phyloP scores from a whole-genome alignment of 2,329 filamentous ascomycete genomes.

The Thelonectria rubi region DNA sequence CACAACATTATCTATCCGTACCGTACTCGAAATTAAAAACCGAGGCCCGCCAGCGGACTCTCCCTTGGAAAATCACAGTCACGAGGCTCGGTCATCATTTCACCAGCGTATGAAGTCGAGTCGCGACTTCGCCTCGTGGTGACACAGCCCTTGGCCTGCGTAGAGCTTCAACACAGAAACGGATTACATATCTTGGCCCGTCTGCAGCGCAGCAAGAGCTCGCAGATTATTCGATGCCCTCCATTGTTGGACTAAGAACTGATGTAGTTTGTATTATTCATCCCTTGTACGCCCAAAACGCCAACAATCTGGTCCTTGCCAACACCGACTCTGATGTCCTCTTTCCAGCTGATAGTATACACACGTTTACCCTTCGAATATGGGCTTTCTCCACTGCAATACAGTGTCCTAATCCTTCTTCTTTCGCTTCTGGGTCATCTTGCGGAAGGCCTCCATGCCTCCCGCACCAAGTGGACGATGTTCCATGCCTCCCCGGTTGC shows the following conservation, averaged over 20 bases:
- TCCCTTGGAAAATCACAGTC: not conserved
- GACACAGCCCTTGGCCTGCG: conserved; percentile 3
- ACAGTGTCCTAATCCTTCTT: conserved; percentile 48
- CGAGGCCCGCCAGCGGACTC: not conserved
- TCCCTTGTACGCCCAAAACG: conserved; percentile 37
- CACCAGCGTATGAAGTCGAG: not conserved
- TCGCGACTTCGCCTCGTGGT: not conserved
- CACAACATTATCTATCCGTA: not conserved
- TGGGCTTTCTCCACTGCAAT: not conserved
- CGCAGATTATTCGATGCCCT: too few relatives aligned
- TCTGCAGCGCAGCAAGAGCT: too few relatives aligned
- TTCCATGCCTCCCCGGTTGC: conserved; percentile 58
- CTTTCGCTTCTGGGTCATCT: conserved; percentile 72
- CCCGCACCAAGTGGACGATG: conserved; percentile 70
- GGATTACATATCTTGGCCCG: too few relatives aligned
- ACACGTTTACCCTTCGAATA: conserved; percentile 5
- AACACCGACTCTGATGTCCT: conserved; percentile 31
- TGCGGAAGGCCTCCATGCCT: conserved; percentile 71
- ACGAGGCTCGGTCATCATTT: not conserved
- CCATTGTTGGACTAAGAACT: too few relatives aligned
- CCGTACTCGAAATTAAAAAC: not conserved
- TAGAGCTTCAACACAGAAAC: too few relatives aligned
- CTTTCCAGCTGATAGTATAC: conserved; percentile 34
- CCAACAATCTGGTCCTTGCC: conserved; percentile 32
- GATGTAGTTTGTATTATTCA: conserved; percentile 11